Evolutionary conservation across 345 rosid species (phyloP), one percentile per base, ranked within the genome.

Genomic region (Hibiscus tridactylites): DNA sequence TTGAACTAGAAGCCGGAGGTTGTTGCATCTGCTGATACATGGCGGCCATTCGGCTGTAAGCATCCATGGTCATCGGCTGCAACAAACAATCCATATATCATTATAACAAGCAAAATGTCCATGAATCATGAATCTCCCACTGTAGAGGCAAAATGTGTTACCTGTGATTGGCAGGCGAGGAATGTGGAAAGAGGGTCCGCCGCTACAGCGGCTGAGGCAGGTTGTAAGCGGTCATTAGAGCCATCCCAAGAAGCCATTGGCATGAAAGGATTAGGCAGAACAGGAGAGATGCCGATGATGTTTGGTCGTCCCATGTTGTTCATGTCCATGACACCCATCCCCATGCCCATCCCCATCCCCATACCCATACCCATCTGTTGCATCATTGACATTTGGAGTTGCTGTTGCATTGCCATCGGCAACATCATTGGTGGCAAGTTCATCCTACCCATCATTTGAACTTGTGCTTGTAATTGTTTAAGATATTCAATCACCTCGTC

Each of bases 401-500:
- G 97, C 33, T 88, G 97, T 66, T 90, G 97, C 93, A 86, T 79
- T 17, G 90, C 75, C 85, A 90, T 75, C 0, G 97, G 96, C 77
- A 91, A 62, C 91, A 90, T 85, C 92, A 90, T 81, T 13, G 85
- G 87, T 44, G 87, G 84, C 72, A 92, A 76, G 78, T 79, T 92
- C 87, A 90, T 87, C 80, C 96, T 85, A 77, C 79, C 79, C 88
- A 92, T 85, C 90, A 95, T 83, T 58, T 88, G 85, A 28, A 95
- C 87, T 78, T 95, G 97, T 8, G 91, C 90, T 85, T 95, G 97
- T n/a, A 92, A 74, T 74, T 92, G 99, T 65, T 92, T 95, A 80
- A 92, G 71, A 74, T 95, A 92, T 47, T 95, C 99, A 24, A 95
- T 95, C 74, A 92, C 99, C 79, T 95, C 99, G 73, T 91, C 99